Evolutionary conservation across 1,284 basidiomycete species (phyloP).

Genomic region (Ceratobasidium papillatum): DNA sequence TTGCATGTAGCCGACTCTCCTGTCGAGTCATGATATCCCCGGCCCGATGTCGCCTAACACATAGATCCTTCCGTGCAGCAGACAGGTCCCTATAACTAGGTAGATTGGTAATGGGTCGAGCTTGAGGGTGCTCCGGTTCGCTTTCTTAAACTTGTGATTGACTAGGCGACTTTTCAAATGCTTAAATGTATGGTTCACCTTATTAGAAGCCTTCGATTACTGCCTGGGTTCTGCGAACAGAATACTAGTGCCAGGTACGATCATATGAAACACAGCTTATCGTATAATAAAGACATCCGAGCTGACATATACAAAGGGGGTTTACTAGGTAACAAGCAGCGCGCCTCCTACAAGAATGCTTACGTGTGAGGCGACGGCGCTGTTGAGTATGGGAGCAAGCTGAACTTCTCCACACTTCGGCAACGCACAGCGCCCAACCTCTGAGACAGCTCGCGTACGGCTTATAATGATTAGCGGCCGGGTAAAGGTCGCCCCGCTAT

Average conservation of each 20-base stretch:
- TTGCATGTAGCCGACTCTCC: neutral
- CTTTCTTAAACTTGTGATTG: neutral
- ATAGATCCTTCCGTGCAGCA: neutral
- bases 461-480: slow-evolving; percentile 23
- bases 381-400: slow-evolving; percentile 19
- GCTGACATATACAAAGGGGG: neutral
- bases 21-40: neutral
- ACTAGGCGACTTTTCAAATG: neutral
- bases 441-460: slow-evolving; percentile 3
- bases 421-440: neutral
- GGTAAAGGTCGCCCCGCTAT: neutral
- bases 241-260: too few relatives aligned
- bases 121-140: neutral
- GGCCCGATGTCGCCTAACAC: neutral
- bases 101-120: neutral
- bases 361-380: neutral
- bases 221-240: neutral
- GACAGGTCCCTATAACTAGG: neutral
- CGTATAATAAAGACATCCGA: neutral
- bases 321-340: too few relatives aligned
- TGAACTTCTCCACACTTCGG: neutral
- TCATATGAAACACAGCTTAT: too few relatives aligned
- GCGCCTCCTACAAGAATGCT: neutral
- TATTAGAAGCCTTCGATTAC: neutral
- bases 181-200: neutral